Conservation (phyloP, 1,284 basidiomycete genomes). For the Boletellus deceptivus region DNA sequence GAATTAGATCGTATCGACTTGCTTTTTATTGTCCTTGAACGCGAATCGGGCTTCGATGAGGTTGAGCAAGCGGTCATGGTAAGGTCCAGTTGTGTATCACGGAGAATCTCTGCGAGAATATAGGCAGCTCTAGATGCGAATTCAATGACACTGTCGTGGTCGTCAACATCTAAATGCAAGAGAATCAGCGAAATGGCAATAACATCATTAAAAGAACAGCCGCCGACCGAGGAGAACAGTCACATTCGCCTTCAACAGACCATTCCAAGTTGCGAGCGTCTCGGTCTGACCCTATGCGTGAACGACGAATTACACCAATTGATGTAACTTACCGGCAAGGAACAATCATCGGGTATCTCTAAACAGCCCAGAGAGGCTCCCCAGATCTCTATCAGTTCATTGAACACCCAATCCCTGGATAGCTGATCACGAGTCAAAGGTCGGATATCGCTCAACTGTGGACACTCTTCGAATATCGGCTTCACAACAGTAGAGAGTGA, state of each 20-base stretch:
- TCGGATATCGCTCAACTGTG: constrained; percentile 50
- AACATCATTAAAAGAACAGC: constrained; percentile 14
- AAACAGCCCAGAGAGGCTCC: constrained; percentile 45
- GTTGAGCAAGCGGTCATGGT: constrained; percentile 26
- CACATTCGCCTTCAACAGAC: constrained; percentile 41
- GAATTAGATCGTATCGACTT: constrained; percentile 35
- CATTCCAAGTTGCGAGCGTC: constrained; percentile 42
- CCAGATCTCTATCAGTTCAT: constrained; percentile 56
- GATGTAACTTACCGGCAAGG: constrained; percentile 42
- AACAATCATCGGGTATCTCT: constrained; percentile 38
- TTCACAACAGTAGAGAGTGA: constrained; percentile 45
- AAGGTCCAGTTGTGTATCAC: constrained; percentile 52
- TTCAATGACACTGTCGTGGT: constrained; percentile 33
- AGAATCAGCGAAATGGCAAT: constrained; percentile 10
- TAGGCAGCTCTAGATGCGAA: constrained; percentile 43
- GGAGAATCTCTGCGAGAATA: constrained; percentile 50
- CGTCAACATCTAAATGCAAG: constrained; percentile 27
- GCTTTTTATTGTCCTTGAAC: background rate
- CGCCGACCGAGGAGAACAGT: constrained; percentile 29
- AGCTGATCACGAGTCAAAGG: constrained; percentile 57
- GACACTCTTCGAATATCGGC: constrained; percentile 51
- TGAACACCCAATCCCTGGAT: constrained; percentile 50
- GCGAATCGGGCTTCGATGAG: constrained; percentile 12
- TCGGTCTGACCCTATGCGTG: constrained; percentile 30
- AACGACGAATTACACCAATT: constrained; percentile 7